Evolutionary conservation across 345 rosid species (phyloP).

Genomic region (Aquilaria yunnanensis): DNA sequence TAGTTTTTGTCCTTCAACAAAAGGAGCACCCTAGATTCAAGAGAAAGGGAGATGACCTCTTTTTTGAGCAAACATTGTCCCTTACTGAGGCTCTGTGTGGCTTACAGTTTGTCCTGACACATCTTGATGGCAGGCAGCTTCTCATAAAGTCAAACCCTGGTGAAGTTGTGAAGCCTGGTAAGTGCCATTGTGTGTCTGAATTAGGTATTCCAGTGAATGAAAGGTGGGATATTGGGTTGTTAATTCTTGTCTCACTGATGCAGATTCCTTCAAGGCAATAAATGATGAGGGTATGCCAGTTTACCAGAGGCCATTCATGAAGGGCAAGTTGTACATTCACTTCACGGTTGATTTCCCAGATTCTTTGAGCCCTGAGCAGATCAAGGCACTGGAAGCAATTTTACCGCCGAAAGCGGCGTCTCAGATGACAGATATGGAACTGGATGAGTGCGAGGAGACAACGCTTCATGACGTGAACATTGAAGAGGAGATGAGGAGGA

Average conservation of each 20-base stretch:
- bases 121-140: constrained; percentile 83
- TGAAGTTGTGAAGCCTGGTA: constrained; percentile 91
- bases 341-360: constrained; percentile 90
- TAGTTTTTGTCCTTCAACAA: constrained; percentile 79
- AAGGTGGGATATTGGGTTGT: not conserved
- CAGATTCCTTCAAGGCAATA: constrained; percentile 78
- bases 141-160: constrained; percentile 79
- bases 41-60: constrained; percentile 81
- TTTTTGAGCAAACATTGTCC: constrained; percentile 69
- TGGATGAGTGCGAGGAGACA: constrained; percentile 87
- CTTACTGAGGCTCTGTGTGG: constrained; percentile 94
- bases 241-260: constrained; percentile 1
- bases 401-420: constrained; percentile 44
- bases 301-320: constrained; percentile 77
- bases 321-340: constrained; percentile 85
- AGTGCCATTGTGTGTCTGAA: not conserved
- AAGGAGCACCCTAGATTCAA: constrained; percentile 87
- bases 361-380: constrained; percentile 57
- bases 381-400: constrained; percentile 57
- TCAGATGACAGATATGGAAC: constrained; percentile 66
- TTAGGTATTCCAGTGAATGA: not conserved
- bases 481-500: constrained; percentile 86
- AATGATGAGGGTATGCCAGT: constrained; percentile 89
- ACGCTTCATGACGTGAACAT: constrained; percentile 81
- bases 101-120: constrained; percentile 68